Evolutionary conservation across 2,329 filamentous ascomycete species (phyloP).

Genomic region (Phialemonium atrogriseum): DNA sequence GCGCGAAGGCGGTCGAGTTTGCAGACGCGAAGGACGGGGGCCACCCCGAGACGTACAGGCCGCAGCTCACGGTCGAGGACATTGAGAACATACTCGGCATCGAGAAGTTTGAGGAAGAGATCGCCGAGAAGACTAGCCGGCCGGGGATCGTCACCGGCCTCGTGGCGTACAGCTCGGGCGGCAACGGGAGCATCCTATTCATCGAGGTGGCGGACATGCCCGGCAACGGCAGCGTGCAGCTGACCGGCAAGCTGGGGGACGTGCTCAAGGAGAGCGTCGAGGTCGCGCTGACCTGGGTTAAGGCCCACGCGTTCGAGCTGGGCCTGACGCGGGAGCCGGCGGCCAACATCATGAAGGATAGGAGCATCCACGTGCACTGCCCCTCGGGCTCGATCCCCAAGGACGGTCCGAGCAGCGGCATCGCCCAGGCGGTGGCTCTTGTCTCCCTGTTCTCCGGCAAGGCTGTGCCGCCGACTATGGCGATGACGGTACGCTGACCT

Average conservation of each 20-base stretch:
- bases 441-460: conserved; percentile 85
- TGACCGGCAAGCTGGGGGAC: conserved; percentile 92
- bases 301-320: conserved; percentile 86
- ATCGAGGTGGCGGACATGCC: conserved; percentile 99
- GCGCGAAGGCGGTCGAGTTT: conserved; percentile 90
- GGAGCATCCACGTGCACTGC: conserved; percentile 93
- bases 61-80: conserved; percentile 66
- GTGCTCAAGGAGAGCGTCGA: conserved; percentile 96
- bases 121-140: conserved; percentile 74
- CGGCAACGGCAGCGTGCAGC: conserved; percentile 80
- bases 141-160: conserved; percentile 94
- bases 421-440: conserved; percentile 88
- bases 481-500: conserved; percentile 70
- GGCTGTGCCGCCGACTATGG: conserved; percentile 80
- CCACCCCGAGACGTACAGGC: conserved; percentile 60
- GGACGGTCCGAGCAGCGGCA: conserved; percentile 78
- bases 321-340: conserved; percentile 72
- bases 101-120: conserved; percentile 90
- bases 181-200: conserved; percentile 93
- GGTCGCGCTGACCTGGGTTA: conserved; percentile 94
- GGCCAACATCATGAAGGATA: conserved; percentile 92
- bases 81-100: conserved; percentile 87
- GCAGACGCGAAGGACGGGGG: conserved; percentile 78
- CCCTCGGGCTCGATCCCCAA: conserved; percentile 93
- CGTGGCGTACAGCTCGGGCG: conserved; percentile 87